Evolutionary conservation across 148 eudicot genomes (phyloP).

Genomic region (Dysphania ambrosioides): DNA sequence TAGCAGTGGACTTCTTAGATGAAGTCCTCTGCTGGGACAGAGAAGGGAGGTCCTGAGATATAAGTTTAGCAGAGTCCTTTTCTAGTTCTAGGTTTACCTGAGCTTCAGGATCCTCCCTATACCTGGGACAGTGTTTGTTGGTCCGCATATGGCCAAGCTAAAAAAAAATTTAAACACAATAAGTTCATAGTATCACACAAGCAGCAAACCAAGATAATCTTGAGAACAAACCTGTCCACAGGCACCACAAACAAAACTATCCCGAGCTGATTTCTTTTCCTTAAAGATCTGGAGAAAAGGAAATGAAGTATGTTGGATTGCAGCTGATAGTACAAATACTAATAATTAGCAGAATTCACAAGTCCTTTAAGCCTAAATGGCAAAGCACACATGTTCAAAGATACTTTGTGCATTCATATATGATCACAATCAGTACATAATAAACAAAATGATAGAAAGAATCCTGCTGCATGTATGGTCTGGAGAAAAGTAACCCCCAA

Average conservation of each 20-base stretch:
- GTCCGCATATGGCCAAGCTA: conserved; percentile 99
- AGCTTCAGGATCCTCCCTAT: conserved; percentile 66
- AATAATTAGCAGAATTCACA: not conserved
- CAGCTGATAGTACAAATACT: not conserved
- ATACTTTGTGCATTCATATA: not conserved
- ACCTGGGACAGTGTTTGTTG: conserved; percentile 89
- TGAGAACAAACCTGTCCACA: conserved; percentile 81
- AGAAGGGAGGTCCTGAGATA: conserved; percentile 36
- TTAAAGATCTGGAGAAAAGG: conserved; percentile 47
- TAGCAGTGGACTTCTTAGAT: conserved; percentile 28
- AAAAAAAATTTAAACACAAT: conserved; percentile 13
- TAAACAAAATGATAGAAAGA: too few species aligned
- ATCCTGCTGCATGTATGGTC: too few species aligned
- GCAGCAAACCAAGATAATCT: conserved; percentile 1
- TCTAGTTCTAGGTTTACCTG: conserved; percentile 54
- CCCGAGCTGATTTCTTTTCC: conserved; percentile 92
- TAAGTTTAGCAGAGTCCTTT: conserved; percentile 43
- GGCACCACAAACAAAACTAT: conserved; percentile 95
- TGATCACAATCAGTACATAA: too few species aligned
- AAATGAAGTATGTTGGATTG: not conserved
- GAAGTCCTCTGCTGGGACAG: conserved; percentile 30
- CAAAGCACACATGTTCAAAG: not conserved
- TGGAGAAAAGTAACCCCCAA: too few species aligned
- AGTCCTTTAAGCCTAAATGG: not conserved
- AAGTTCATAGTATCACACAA: conserved; percentile 6